phyloP scores from a whole-genome alignment of 2,329 filamentous ascomycete genomes.

The Clarireedia homoeocarpa region DNA sequence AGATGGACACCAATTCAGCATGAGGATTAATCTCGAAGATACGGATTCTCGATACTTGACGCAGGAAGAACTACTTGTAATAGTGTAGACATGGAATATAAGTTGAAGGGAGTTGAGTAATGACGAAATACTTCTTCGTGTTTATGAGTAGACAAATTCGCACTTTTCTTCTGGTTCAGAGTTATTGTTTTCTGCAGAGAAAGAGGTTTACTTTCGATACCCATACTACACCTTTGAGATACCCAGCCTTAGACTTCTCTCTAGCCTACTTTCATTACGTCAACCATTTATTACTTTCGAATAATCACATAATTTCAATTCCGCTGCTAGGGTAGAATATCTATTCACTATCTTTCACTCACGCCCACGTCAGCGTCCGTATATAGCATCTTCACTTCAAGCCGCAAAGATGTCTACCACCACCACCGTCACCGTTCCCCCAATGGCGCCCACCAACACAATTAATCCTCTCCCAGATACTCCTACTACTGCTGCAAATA shows the following conservation, averaged over 20 bases:
- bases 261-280: too few species aligned
- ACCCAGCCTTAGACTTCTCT: not conserved
- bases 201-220: slow-evolving; percentile 1
- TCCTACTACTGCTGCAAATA: not conserved
- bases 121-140: slow-evolving; percentile 2
- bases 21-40: slow-evolving; percentile 2
- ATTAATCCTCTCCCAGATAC: slow-evolving; percentile 6
- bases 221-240: not conserved
- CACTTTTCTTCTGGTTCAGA: not conserved
- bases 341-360: slow-evolving; percentile 7
- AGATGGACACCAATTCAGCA: not conserved
- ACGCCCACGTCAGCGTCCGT: slow-evolving; percentile 1
- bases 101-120: not conserved
- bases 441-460: slow-evolving; percentile 3
- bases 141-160: slow-evolving; percentile 6
- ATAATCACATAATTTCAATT: slow-evolving; percentile 4
- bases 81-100: not conserved
- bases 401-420: not conserved
- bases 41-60: not conserved
- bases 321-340: not conserved
- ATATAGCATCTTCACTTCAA: slow-evolving; percentile 3
- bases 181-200: not conserved
- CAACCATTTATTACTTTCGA: not conserved
- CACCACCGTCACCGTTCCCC: not conserved
- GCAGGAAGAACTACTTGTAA: not conserved